These are phyloP conservation scores for Rhamnella rubrinervis DNA, from an alignment of 331 rosid genomes.

Conservation along the genomic window DNA sequence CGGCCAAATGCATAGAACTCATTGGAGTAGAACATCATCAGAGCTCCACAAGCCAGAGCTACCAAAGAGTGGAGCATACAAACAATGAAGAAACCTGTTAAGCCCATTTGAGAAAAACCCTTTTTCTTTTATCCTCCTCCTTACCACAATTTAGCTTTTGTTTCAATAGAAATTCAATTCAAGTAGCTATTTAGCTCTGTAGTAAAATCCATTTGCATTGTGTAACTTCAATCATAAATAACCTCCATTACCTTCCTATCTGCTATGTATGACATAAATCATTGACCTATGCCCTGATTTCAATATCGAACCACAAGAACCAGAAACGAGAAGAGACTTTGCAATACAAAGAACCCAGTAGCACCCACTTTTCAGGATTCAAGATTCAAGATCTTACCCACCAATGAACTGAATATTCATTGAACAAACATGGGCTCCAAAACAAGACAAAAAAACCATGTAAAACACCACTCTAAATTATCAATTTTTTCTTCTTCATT, in stretches of 20 bases:
- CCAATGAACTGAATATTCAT: neutral
- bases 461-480: neutral
- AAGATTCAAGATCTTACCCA: constrained; percentile 5
- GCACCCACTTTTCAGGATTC: constrained; percentile 10
- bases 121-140: neutral
- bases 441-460: constrained; percentile 7
- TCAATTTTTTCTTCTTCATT: neutral
- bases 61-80: constrained; percentile 76
- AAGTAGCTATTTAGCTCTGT: too few species aligned
- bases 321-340: neutral
- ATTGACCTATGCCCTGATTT: constrained; percentile 5
- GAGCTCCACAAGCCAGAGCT: constrained; percentile 73
- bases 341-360: constrained; percentile 8
- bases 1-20: constrained; percentile 64
- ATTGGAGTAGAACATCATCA: constrained; percentile 70
- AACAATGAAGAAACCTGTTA: constrained; percentile 55
- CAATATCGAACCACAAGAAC: constrained; percentile 1
- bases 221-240: neutral
- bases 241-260: neutral
- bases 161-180: neutral
- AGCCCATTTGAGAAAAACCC: constrained; percentile 43
- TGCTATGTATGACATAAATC: neutral
- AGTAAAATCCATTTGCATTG: neutral
- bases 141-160: neutral
- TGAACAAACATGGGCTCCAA: constrained; percentile 14